Conservation (phyloP, 371 early-diverging fungal species). For the Actinomortierella ambigua region DNA sequence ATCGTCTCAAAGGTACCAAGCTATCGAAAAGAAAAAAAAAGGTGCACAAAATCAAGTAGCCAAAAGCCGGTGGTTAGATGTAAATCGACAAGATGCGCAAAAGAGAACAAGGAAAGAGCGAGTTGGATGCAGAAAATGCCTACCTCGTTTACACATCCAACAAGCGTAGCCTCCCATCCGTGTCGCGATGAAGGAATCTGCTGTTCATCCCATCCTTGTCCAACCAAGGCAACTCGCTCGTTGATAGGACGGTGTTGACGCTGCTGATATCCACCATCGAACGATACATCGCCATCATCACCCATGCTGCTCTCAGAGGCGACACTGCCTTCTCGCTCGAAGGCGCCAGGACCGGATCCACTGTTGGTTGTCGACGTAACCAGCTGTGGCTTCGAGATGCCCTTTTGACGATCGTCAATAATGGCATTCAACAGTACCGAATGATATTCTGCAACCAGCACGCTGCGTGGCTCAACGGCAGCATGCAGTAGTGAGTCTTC, state of each 20-base stretch:
- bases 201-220: constrained; percentile 37
- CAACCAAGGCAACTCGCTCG: constrained; percentile 36
- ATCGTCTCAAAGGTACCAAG: constrained; percentile 53
- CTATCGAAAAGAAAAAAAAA: constrained; percentile 26
- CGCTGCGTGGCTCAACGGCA: constrained; percentile 28
- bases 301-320: constrained; percentile 27
- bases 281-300: constrained; percentile 32
- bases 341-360: neutral
- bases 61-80: neutral
- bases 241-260: constrained; percentile 34
- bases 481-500: constrained; percentile 38
- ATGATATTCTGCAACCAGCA: constrained; percentile 47
- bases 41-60: neutral
- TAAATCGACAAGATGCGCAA: neutral
- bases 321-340: constrained; percentile 29
- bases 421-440: constrained; percentile 38
- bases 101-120: neutral
- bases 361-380: constrained; percentile 4
- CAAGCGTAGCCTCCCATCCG: constrained; percentile 42
- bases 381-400: constrained; percentile 32
- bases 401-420: constrained; percentile 41
- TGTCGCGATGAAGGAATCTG: constrained; percentile 18
- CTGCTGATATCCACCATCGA: constrained; percentile 21
- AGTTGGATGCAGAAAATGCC: neutral
- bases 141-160: constrained; percentile 43